phyloP scores from a whole-genome alignment of 352 stramenopile species.

The Globisporangium polare region DNA sequence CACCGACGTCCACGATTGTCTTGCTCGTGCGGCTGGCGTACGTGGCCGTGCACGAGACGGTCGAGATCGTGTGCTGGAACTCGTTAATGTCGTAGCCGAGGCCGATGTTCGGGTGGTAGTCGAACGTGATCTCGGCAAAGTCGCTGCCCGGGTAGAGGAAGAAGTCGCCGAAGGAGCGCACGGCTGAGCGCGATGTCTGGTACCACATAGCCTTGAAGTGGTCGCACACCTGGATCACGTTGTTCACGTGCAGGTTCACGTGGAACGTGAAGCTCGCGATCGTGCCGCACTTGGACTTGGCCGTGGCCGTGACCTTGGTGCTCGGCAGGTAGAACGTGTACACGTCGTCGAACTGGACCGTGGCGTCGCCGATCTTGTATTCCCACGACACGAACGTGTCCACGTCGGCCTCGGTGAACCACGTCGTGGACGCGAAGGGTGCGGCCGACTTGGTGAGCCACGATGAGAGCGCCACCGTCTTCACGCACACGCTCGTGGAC shows the following conservation, averaged over 20 bases:
- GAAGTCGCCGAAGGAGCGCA: not conserved
- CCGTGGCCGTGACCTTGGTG: not conserved
- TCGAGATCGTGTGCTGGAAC: not conserved
- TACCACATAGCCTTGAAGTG: not conserved
- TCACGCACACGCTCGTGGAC: no score
- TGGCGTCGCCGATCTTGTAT: no score
- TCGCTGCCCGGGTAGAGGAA: not conserved
- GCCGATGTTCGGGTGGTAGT: not conserved
- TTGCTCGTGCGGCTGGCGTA: not conserved
- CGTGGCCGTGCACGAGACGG: not conserved
- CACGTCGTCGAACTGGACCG: no score
- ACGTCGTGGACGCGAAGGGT: no score
- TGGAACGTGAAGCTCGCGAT: not conserved
- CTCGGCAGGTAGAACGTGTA: no score
- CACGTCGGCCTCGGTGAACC: no score
- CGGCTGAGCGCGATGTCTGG: not conserved
- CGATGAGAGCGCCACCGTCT: no score
- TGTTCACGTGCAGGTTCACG: not conserved
- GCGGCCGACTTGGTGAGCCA: no score
- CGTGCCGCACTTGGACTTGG: not conserved
- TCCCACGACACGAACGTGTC: no score
- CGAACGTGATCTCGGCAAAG: not conserved
- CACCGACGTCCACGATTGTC: not conserved
- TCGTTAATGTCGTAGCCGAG: not conserved
- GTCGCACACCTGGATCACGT: not conserved